Percentiles rank a stretch among this genome's conserved stretches.
Evolutionary conservation across 2,329 filamentous ascomycete species (phyloP).

Genomic region (Immersiporthe knoxdaviesiana): DNA sequence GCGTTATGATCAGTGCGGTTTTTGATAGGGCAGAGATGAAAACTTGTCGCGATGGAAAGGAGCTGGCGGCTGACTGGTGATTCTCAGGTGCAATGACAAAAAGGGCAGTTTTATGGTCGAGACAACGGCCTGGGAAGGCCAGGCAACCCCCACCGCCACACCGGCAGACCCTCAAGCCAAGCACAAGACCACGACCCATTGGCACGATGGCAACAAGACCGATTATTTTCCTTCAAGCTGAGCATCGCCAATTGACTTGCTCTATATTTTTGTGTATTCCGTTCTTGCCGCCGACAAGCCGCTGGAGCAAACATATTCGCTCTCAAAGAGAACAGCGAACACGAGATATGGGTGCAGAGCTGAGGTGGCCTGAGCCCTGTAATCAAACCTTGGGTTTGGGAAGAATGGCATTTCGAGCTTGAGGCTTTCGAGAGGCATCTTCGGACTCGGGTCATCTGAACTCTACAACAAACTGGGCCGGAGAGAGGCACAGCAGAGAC

Average conservation of each 20-base stretch:
- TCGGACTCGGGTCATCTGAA: background rate
- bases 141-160: constrained; percentile 32
- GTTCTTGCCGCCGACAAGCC: background rate
- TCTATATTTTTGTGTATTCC: background rate
- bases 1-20: background rate
- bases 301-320: background rate
- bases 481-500: background rate
- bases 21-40: background rate
- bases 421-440: background rate
- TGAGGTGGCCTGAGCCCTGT: background rate
- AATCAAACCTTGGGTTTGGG: background rate
- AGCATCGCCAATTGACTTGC: background rate
- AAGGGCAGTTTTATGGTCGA: constrained; percentile 63
- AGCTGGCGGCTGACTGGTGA: background rate
- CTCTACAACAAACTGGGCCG: background rate
- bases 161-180: constrained; percentile 31
- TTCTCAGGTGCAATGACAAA: constrained; percentile 59
- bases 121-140: constrained; percentile 65
- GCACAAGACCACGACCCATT: constrained; percentile 38
- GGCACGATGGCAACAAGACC: constrained; percentile 39
- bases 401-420: background rate
- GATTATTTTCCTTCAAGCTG: constrained; percentile 18
- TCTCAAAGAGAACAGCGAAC: background rate
- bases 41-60: background rate
- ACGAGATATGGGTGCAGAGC: background rate